Percentiles rank a stretch among this genome's conserved stretches.
Conservation (phyloP, 441 rosid species). For the Erysimum cheiri region DNA sequence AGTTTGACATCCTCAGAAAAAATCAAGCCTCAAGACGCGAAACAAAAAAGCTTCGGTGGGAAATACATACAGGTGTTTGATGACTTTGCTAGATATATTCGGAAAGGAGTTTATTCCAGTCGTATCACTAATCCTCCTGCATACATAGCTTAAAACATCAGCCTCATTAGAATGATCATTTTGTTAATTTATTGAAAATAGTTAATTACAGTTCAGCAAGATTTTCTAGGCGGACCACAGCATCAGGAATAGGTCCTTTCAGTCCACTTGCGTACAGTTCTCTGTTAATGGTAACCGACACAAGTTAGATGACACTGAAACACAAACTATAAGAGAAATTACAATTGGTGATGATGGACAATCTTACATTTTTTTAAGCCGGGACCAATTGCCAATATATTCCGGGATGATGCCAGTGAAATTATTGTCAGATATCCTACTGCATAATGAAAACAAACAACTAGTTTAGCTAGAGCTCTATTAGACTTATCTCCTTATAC, state of each 20-base stretch:
- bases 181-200: not conserved
- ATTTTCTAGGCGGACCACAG: slow-evolving; percentile 15
- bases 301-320: not conserved
- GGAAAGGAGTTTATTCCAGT: slow-evolving; percentile 28
- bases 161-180: not conserved
- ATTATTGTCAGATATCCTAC: slow-evolving; percentile 38
- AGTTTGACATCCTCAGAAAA: not conserved
- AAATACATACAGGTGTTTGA: not conserved
- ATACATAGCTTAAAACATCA: not conserved
- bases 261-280: slow-evolving; percentile 39
- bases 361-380: slow-evolving; percentile 31
- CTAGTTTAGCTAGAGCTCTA: not conserved
- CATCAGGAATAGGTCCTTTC: slow-evolving; percentile 39
- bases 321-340: not conserved
- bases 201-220: not conserved
- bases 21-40: not conserved
- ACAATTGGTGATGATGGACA: not conserved
- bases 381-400: slow-evolving; percentile 35
- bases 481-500: not conserved
- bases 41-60: not conserved
- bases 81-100: slow-evolving; percentile 26
- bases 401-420: slow-evolving; percentile 28
- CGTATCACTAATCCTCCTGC: slow-evolving; percentile 35
- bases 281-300: slow-evolving; percentile 22
- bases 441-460: slow-evolving; percentile 8